Conservation (phyloP, 345 rosid species). For the Corchorus olitorius region DNA sequence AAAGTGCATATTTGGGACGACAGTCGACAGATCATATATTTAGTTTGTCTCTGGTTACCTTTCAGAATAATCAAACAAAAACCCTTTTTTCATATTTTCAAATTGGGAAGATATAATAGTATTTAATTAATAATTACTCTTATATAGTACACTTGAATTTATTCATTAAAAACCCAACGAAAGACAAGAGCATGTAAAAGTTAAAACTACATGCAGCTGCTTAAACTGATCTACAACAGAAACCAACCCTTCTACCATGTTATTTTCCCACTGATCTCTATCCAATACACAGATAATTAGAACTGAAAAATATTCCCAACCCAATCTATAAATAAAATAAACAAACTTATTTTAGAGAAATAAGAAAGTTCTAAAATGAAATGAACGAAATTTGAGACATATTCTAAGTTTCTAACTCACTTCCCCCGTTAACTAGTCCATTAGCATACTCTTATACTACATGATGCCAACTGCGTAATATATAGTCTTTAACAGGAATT, state of each 20-base stretch:
- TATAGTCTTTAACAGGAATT: background rate
- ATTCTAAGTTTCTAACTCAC: too few relatives aligned
- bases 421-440: background rate
- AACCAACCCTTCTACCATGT: background rate
- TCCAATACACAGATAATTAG: background rate
- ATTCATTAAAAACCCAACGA: background rate
- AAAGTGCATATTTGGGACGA: background rate
- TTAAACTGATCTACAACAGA: background rate
- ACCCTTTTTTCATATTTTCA: background rate
- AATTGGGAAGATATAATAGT: too few relatives aligned
- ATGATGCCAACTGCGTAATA: too few relatives aligned
- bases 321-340: background rate
- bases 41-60: background rate
- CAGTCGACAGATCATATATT: background rate
- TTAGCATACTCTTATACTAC: too few relatives aligned
- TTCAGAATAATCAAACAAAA: background rate
- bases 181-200: background rate
- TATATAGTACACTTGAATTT: too few relatives aligned
- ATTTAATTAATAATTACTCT: background rate
- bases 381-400: background rate
- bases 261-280: background rate
- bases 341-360: too few relatives aligned
- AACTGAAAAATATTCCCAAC: slow-evolving; percentile 1
- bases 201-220: background rate
- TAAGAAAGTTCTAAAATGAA: background rate